Percentiles rank a stretch among this genome's conserved stretches.
phyloP scores from a whole-genome alignment of 352 stramenopile species.

The Globisporangium sylvaticum region DNA sequence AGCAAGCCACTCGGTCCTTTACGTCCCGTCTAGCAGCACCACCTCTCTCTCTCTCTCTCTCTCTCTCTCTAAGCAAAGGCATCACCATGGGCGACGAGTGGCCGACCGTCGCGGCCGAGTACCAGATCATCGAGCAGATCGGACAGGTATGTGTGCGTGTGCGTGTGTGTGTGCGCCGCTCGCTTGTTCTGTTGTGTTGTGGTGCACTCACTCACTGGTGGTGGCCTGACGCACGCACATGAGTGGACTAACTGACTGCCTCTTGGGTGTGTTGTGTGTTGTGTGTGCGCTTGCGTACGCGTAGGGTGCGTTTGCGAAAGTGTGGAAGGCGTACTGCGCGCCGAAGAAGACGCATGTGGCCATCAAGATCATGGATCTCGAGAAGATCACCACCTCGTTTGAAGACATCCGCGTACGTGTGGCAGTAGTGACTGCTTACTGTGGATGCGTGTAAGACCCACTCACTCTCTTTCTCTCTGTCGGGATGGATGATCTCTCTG shows the following conservation, averaged over 20 bases:
- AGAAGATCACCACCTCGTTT: constrained; percentile 97
- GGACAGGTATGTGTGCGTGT: constrained; percentile 45
- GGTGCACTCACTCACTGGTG: neutral
- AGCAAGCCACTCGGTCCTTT: neutral
- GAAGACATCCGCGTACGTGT: constrained; percentile 80
- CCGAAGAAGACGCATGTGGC: constrained; percentile 89
- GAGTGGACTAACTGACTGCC: neutral
- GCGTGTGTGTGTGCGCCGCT: neutral
- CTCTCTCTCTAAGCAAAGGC: neutral
- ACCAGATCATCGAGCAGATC: constrained; percentile 89
- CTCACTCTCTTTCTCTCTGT: neutral
- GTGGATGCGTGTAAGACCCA: neutral
- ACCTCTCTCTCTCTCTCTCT: neutral
- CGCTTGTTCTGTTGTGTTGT: neutral
- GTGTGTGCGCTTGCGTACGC: neutral
- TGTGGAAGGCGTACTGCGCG: constrained; percentile 94
- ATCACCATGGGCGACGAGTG: constrained; percentile 77
- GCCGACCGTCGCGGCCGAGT: constrained; percentile 78
- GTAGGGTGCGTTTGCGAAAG: constrained; percentile 97
- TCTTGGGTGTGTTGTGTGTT: neutral
- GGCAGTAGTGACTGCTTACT: neutral
- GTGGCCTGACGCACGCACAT: neutral
- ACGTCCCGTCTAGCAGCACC: neutral
- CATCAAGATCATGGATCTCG: constrained; percentile 99
- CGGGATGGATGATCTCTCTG: neutral